phyloP scores from a whole-genome alignment of 495 filamentous ascomycete genomes.

The Staphylotrichum longicolle region DNA sequence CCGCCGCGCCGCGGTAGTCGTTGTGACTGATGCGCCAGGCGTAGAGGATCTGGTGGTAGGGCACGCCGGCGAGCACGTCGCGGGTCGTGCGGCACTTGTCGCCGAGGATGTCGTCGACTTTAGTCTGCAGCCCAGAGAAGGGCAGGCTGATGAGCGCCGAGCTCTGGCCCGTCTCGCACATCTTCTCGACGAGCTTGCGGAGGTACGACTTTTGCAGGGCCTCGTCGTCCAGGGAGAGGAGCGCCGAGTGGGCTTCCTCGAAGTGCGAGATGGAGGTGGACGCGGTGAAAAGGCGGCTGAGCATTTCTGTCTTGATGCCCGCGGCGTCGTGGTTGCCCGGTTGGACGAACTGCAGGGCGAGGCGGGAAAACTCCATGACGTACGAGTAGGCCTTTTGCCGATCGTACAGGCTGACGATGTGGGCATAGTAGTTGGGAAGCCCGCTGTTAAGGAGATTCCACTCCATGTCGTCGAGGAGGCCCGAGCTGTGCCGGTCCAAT shows the following conservation, averaged over 20 bases:
- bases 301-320: conserved; percentile 60
- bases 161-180: conserved; percentile 65
- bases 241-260: conserved; percentile 75
- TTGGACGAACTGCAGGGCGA: conserved; percentile 65
- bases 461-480: conserved; percentile 69
- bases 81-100: conserved; percentile 58
- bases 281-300: conserved; percentile 78
- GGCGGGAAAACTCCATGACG: conserved; percentile 78
- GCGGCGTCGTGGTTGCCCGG: conserved; percentile 37
- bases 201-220: conserved; percentile 64
- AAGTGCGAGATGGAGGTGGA: conserved; percentile 73
- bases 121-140: conserved; percentile 68
- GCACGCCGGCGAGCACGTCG: conserved; percentile 57
- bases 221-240: conserved; percentile 66
- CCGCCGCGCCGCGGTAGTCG: conserved; percentile 86
- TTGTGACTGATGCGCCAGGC: conserved; percentile 79
- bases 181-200: conserved; percentile 63
- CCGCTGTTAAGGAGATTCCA: conserved; percentile 71
- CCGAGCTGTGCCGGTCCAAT: conserved; percentile 48
- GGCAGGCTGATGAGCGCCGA: conserved; percentile 70
- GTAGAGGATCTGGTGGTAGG: conserved; percentile 81
- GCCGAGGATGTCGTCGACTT: conserved; percentile 73
- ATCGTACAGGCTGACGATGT: conserved; percentile 81
- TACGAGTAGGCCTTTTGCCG: conserved; percentile 68
- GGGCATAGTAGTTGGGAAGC: conserved; percentile 78